These are phyloP conservation scores for Aspergillus puulaauensis DNA, from an alignment of 2,329 filamentous ascomycete genomes.

Conservation along the genomic window DNA sequence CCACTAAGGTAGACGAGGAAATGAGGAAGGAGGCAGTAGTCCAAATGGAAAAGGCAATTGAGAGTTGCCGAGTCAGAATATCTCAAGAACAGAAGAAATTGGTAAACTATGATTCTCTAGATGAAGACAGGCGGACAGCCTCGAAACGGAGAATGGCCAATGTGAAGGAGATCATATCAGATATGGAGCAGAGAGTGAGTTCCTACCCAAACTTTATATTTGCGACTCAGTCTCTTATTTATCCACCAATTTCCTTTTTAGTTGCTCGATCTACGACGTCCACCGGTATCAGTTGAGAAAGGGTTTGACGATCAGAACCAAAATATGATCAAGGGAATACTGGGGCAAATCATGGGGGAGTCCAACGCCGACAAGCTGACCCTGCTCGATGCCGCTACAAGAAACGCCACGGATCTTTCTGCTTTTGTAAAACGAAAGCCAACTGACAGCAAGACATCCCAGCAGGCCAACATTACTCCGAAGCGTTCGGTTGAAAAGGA, in stretches of 20 bases:
- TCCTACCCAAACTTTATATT: slow-evolving; percentile 1
- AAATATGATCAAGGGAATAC: slow-evolving; percentile 54
- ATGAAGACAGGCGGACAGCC: slow-evolving; percentile 42
- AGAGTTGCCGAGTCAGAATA: slow-evolving; percentile 56
- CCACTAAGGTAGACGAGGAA: slow-evolving; percentile 49
- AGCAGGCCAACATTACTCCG: slow-evolving; percentile 13
- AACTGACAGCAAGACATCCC: slow-evolving; percentile 15
- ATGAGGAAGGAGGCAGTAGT: slow-evolving; percentile 58
- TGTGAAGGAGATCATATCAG: slow-evolving; percentile 60
- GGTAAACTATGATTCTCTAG: slow-evolving; percentile 33
- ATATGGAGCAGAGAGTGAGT: slow-evolving; percentile 60
- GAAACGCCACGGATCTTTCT: slow-evolving; percentile 59
- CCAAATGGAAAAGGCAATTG: slow-evolving; percentile 62
- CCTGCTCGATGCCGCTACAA: slow-evolving; percentile 54
- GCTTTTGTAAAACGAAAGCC: slow-evolving; percentile 59
- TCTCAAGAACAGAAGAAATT: slow-evolving; percentile 52
- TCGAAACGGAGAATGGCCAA: slow-evolving; percentile 53
- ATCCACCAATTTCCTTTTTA: slow-evolving; percentile 24
- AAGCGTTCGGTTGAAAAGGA: slow-evolving; percentile 31
- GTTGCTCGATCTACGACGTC: slow-evolving; percentile 57
- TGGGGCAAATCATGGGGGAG: slow-evolving; percentile 58
- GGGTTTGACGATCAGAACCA: slow-evolving; percentile 30
- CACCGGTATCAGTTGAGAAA: slow-evolving; percentile 50
- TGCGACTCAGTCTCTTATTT: slow-evolving; percentile 1
- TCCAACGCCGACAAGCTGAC: slow-evolving; percentile 53